phyloP scores from a whole-genome alignment of 257 asterid species.

The Mentha longifolia region DNA sequence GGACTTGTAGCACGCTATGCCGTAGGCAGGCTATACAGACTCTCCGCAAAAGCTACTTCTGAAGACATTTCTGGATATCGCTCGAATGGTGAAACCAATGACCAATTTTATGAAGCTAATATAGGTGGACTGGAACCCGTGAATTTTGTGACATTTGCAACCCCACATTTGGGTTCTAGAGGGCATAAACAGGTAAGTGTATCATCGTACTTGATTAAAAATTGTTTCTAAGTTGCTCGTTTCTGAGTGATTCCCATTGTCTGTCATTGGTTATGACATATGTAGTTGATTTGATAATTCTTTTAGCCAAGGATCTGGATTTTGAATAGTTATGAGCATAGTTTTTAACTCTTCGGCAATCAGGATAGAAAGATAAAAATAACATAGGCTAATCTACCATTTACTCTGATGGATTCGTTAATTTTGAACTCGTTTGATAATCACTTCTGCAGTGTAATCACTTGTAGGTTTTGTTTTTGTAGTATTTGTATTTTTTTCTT shows the following conservation, averaged over 20 bases:
- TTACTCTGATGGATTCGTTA: too few species aligned
- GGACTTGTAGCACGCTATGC: conserved; percentile 96
- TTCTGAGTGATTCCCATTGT: background rate
- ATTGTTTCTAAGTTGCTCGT: background rate
- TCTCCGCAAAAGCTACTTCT: conserved; percentile 34
- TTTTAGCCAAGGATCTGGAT: background rate
- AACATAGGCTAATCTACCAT: too few species aligned
- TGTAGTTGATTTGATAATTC: background rate
- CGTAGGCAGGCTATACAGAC: conserved; percentile 66
- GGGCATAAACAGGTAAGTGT: conserved; percentile 78
- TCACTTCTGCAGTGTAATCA: background rate
- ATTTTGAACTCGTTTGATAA: too few species aligned
- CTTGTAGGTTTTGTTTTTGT: too few species aligned
- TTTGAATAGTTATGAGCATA: background rate
- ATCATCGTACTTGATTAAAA: background rate
- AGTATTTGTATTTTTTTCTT: background rate
- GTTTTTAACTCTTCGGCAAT: too few species aligned
- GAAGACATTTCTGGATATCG: conserved; percentile 35
- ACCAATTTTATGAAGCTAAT: conserved; percentile 42
- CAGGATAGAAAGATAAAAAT: too few species aligned
- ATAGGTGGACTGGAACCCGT: conserved; percentile 85
- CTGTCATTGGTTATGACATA: background rate
- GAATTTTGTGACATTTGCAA: conserved; percentile 87
- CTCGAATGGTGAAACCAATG: conserved; percentile 41
- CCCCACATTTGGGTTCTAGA: conserved; percentile 91